These are phyloP conservation scores for Penicillium sclerotiorum DNA, from an alignment of 2,329 filamentous ascomycete species.

Conservation along the genomic window DNA sequence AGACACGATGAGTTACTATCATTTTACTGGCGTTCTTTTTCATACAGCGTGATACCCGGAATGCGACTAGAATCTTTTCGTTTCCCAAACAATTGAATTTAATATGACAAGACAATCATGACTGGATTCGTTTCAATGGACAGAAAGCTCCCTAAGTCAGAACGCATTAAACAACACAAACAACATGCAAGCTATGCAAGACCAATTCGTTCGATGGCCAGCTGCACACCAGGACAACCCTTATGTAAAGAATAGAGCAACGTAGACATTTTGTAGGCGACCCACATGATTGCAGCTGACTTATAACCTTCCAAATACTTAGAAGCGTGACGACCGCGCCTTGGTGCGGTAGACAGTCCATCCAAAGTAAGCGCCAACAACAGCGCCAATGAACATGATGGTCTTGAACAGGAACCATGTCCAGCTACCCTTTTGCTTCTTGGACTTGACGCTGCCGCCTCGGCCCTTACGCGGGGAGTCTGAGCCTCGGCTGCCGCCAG, in stretches of 20 bases:
- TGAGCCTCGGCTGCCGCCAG: slow-evolving; percentile 30
- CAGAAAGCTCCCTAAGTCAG: slow-evolving; percentile 9
- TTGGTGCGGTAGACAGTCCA: slow-evolving; percentile 77
- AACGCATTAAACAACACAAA: slow-evolving; percentile 13
- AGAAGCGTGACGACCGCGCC: slow-evolving; percentile 52
- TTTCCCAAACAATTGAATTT: slow-evolving; percentile 1
- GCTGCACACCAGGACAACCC: slow-evolving; percentile 10
- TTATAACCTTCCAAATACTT: slow-evolving; percentile 3
- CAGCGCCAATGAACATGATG: slow-evolving; percentile 69
- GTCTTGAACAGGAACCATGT: slow-evolving; percentile 79
- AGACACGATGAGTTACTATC: too few species aligned
- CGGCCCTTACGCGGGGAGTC: slow-evolving; percentile 29
- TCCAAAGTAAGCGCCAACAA: slow-evolving; percentile 78
- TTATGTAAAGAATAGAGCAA: slow-evolving; percentile 8
- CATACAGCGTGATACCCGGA: slow-evolving; percentile 15
- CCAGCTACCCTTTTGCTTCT: slow-evolving; percentile 56
- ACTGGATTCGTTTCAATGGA: slow-evolving; percentile 26
- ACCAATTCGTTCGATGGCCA: slow-evolving; percentile 18
- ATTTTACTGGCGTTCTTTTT: slow-evolving; percentile 1
- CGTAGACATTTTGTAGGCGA: background rate
- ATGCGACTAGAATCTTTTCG: background rate
- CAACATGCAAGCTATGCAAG: slow-evolving; percentile 27
- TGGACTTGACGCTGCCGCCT: slow-evolving; percentile 24
- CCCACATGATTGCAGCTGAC: slow-evolving; percentile 10
- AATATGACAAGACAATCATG: slow-evolving; percentile 18